Conservation (phyloP, 2,329 filamentous ascomycete species). For the Didymella sp. region DNA sequence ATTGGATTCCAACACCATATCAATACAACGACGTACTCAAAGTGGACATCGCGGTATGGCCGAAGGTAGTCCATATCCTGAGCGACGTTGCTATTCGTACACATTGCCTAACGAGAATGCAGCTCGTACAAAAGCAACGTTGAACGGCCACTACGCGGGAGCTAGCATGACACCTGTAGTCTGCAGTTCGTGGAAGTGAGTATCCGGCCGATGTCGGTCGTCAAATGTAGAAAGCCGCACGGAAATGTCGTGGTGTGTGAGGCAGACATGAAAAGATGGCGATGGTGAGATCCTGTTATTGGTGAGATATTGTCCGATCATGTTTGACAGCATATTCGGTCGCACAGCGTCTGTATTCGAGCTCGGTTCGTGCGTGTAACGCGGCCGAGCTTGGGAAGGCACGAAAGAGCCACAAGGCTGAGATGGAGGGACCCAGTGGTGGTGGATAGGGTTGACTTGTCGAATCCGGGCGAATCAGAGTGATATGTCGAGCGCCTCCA, state of each 20-base stretch:
- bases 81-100: constrained; percentile 13
- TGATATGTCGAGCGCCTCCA: constrained; percentile 12
- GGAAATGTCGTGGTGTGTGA: constrained; percentile 11
- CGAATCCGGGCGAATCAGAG: constrained; percentile 16
- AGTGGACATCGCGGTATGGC: constrained; percentile 1
- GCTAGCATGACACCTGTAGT: constrained; percentile 31
- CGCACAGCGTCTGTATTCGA: constrained; percentile 19
- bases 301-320: constrained; percentile 16
- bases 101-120: not conserved
- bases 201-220: constrained; percentile 37
- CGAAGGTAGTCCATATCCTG: constrained; percentile 3
- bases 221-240: constrained; percentile 20
- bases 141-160: constrained; percentile 15
- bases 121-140: constrained; percentile 16
- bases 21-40: constrained; percentile 12
- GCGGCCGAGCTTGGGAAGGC: constrained; percentile 6
- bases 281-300: constrained; percentile 3
- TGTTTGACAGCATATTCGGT: constrained; percentile 21
- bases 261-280: not conserved
- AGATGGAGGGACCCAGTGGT: constrained; percentile 14
- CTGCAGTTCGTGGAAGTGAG: constrained; percentile 21
- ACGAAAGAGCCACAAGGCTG: constrained; percentile 25
- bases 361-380: constrained; percentile 25
- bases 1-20: not conserved
- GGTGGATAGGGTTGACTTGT: constrained; percentile 4